These are phyloP conservation scores for Ustilago tritici DNA, from an alignment of 1,284 basidiomycete species.

Conservation along the genomic window DNA sequence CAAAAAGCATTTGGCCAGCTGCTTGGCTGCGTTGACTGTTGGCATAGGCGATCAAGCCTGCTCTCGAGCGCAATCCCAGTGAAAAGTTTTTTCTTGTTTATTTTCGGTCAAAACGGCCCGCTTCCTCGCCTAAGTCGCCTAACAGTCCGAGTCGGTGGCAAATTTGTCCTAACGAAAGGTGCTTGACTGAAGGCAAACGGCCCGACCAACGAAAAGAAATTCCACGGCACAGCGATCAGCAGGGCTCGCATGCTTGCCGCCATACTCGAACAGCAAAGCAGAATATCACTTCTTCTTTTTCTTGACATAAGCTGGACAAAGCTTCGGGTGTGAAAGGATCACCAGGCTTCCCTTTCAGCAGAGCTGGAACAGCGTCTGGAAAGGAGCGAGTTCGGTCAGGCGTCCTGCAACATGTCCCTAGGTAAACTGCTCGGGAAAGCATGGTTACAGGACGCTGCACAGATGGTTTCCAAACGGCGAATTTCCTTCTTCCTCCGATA, in stretches of 20 bases:
- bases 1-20: background rate
- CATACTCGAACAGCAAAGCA: background rate
- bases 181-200: background rate
- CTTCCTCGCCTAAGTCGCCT: background rate
- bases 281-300: too few relatives aligned
- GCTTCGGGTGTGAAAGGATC: background rate
- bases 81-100: slow-evolving; percentile 9
- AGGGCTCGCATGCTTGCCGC: background rate
- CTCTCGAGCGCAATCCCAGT: background rate
- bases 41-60: slow-evolving; percentile 15
- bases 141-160: slow-evolving; percentile 16
- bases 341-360: background rate
- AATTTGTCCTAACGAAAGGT: background rate
- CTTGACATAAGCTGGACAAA: too few relatives aligned
- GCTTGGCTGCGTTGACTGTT: slow-evolving; percentile 3
- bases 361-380: background rate
- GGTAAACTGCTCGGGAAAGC: slow-evolving; percentile 6
- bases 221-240: slow-evolving; percentile 1
- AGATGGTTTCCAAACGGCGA: background rate
- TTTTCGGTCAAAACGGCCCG: background rate
- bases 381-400: background rate
- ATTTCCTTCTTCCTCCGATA: background rate
- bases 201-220: background rate
- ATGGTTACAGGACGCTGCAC: slow-evolving; percentile 21
- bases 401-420: background rate